Evolutionary conservation across 225 moss, liverwort and hornwort species (phyloP).

Genomic region (Rhytidiadelphus loreus): DNA sequence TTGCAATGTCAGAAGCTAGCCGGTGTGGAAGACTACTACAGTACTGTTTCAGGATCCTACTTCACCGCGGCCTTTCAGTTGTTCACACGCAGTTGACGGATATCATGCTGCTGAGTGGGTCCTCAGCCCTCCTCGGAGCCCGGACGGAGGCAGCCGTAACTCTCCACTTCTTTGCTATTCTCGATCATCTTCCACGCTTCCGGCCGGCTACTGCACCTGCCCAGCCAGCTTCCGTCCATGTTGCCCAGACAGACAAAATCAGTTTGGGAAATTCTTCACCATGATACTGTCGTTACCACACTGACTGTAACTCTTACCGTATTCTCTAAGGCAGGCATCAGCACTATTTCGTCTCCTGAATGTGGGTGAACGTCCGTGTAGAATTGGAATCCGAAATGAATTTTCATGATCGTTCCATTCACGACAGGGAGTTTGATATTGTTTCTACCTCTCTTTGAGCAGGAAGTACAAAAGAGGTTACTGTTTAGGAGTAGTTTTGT

Average conservation of each 20-base stretch:
- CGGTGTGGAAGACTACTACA: not conserved
- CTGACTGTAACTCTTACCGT: too few species aligned
- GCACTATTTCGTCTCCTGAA: too few species aligned
- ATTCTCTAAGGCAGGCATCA: not conserved
- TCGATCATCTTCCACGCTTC: not conserved
- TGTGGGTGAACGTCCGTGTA: not conserved
- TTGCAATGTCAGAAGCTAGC: not conserved
- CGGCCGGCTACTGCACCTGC: not conserved
- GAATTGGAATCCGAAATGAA: not conserved
- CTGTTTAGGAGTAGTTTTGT: too few species aligned
- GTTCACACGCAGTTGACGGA: not conserved
- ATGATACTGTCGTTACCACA: not conserved
- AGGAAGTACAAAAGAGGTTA: not conserved
- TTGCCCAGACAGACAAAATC: not conserved
- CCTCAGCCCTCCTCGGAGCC: too few species aligned
- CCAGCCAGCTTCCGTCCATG: not conserved
- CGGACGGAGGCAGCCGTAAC: not conserved
- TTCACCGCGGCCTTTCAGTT: not conserved
- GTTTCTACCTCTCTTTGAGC: not conserved
- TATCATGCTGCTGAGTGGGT: not conserved
- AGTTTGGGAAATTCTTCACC: not conserved
- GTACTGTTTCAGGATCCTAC: not conserved
- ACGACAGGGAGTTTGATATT: not conserved
- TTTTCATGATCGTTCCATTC: not conserved
- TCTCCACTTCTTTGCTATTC: not conserved